Conservation (phyloP, 2,329 filamentous ascomycete genomes). For the Mollisia scopiformis region DNA sequence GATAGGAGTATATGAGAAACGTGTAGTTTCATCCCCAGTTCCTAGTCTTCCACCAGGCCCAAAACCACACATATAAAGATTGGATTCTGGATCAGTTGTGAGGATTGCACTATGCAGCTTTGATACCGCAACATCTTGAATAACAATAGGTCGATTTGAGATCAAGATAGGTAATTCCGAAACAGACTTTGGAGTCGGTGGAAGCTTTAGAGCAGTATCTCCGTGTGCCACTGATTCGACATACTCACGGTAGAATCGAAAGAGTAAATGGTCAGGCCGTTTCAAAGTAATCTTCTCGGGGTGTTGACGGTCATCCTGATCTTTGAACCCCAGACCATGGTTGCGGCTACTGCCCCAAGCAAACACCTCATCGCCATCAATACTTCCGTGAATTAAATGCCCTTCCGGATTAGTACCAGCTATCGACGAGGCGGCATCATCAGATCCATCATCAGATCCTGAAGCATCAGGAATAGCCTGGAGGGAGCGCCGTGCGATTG, state of each 20-base stretch:
- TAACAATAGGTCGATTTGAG: constrained; percentile 70
- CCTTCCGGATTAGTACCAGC: neutral
- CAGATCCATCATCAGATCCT: constrained; percentile 49
- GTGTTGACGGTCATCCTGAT: constrained; percentile 92
- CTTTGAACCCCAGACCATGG: constrained; percentile 87
- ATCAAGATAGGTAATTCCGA: constrained; percentile 72
- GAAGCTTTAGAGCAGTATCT: constrained; percentile 21
- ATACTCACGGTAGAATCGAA: constrained; percentile 73
- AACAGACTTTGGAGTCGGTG: constrained; percentile 34
- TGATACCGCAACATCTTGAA: constrained; percentile 83
- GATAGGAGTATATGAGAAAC: constrained; percentile 84
- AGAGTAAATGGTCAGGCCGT: constrained; percentile 77
- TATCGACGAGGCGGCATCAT: constrained; percentile 47
- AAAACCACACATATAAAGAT: constrained; percentile 91
- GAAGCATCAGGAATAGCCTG: constrained; percentile 37
- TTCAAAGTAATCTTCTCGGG: constrained; percentile 81
- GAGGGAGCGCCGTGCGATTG: constrained; percentile 77
- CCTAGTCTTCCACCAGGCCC: constrained; percentile 89
- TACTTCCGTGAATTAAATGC: neutral
- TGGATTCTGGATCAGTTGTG: constrained; percentile 84
- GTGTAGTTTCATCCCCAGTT: constrained; percentile 85
- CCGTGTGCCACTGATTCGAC: constrained; percentile 43
- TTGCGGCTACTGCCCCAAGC: constrained; percentile 98
- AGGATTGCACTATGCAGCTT: constrained; percentile 91
- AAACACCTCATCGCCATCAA: constrained; percentile 82